phyloP scores from a whole-genome alignment of 176 grass and related monocot species.

The Oryza brachyantha region DNA sequence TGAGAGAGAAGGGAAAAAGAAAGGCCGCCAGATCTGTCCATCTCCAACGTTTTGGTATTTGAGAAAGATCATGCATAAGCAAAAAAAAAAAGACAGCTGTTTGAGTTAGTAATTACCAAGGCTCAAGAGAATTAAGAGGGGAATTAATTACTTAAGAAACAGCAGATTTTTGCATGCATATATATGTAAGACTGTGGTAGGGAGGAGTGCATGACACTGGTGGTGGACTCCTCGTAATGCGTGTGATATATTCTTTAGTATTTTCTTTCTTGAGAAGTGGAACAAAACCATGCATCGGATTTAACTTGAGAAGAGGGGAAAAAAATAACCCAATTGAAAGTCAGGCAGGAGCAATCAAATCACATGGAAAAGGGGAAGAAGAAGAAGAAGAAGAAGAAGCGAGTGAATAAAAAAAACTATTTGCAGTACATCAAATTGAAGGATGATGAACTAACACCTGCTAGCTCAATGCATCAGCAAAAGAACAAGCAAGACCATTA shows the following conservation, averaged over 20 bases:
- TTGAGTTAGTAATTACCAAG: not conserved
- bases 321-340: not conserved
- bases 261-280: not conserved
- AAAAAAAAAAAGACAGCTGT: not conserved
- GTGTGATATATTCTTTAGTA: conserved; percentile 13
- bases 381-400: not conserved
- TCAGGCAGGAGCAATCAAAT: not conserved
- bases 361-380: not conserved
- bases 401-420: conserved; percentile 18
- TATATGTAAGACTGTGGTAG: not conserved
- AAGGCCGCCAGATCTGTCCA: conserved; percentile 15
- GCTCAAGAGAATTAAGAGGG: not conserved
- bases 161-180: conserved; percentile 22
- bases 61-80: not conserved
- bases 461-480: not conserved
- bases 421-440: not conserved
- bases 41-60: not conserved
- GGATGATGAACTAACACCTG: not conserved
- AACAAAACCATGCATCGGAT: not conserved
- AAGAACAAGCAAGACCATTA: not conserved
- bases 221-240: conserved; percentile 10
- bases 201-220: not conserved
- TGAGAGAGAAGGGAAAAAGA: not conserved
- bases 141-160: not conserved
- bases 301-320: not conserved